Evolutionary conservation across 1,139 yeast genomes (phyloP).

Genomic region (Debaryomyces coudertii): DNA sequence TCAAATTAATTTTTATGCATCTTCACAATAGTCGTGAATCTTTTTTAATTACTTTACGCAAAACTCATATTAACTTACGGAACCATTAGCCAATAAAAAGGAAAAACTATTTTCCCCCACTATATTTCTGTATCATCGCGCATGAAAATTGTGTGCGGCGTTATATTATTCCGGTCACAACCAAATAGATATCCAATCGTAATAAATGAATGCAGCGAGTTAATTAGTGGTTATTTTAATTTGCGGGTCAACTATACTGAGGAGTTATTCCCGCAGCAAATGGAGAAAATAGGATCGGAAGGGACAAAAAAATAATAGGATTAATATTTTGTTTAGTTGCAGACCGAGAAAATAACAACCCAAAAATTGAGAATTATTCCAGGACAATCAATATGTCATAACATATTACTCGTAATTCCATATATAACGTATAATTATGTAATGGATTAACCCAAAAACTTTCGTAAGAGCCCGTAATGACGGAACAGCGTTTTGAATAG

Average conservation of each 20-base stretch:
- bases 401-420: not conserved
- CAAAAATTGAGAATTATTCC: conserved; percentile 11
- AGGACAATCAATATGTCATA: conserved; percentile 5
- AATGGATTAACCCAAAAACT: not conserved
- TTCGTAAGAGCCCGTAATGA: not conserved
- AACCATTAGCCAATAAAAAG: not conserved
- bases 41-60: not conserved
- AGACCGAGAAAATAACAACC: not conserved
- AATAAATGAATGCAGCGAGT: too few species aligned
- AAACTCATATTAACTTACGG: not conserved
- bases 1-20: not conserved
- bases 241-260: too few species aligned
- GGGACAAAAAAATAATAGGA: too few species aligned
- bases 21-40: not conserved
- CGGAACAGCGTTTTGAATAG: too few species aligned
- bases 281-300: not conserved
- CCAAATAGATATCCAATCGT: not conserved
- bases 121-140: not conserved
- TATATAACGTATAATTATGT: not conserved
- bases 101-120: conserved; percentile 3
- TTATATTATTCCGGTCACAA: not conserved
- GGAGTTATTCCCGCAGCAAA: too few species aligned
- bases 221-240: too few species aligned
- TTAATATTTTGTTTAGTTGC: too few species aligned
- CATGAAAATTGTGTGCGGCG: not conserved